Conservation (phyloP, 164 flowering plant species). For the Annona squamosa region DNA sequence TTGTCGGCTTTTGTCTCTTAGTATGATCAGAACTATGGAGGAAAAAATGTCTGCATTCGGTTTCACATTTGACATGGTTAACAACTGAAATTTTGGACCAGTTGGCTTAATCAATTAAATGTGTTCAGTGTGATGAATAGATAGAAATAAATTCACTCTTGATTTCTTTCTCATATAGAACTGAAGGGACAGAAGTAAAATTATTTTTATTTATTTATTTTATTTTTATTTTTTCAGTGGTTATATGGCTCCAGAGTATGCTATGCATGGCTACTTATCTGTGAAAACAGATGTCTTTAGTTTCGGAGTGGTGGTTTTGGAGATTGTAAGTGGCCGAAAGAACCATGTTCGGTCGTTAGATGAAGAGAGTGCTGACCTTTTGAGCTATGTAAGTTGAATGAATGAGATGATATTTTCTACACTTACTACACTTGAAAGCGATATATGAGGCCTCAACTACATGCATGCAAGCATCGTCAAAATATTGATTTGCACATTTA, state of each 20-base stretch:
- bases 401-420: neutral
- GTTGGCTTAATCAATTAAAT: too few species aligned
- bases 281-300: constrained; percentile 84
- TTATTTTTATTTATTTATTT: too few species aligned
- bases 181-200: too few species aligned
- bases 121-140: too few species aligned
- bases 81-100: too few species aligned
- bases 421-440: neutral
- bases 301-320: constrained; percentile 67
- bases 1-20: too few species aligned
- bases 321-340: constrained; percentile 78
- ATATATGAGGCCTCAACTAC: neutral
- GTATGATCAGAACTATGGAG: too few species aligned
- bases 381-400: constrained; percentile 56
- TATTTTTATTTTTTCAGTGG: constrained; percentile 35
- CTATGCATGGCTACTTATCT: constrained; percentile 68
- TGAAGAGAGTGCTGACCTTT: constrained; percentile 44
- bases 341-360: constrained; percentile 38
- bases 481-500: neutral
- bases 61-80: too few species aligned
- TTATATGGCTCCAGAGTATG: constrained; percentile 90
- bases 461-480: neutral
- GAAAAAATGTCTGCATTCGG: too few species aligned
- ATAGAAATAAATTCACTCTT: too few species aligned
- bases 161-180: too few species aligned